Conservation (phyloP, 331 rosid genomes). For the Cucumis variabilis region DNA sequence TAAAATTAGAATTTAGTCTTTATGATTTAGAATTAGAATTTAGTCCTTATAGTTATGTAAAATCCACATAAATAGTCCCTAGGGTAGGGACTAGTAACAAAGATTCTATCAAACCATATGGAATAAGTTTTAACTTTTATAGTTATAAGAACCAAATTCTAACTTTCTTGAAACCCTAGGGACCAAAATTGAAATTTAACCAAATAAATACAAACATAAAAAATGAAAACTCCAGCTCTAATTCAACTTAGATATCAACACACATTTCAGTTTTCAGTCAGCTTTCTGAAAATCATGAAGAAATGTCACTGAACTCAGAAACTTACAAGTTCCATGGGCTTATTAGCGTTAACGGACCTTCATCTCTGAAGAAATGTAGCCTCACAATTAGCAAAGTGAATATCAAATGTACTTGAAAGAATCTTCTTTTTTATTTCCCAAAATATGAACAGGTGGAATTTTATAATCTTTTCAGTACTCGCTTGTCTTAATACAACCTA, state of each 20-base stretch:
- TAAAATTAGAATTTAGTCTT: background rate
- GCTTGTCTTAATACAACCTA: background rate
- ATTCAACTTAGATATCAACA: background rate
- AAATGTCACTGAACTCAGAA: background rate
- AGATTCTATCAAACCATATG: background rate
- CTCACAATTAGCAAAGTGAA: constrained; percentile 16
- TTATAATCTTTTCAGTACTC: background rate
- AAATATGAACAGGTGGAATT: constrained; percentile 19
- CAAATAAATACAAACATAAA: background rate
- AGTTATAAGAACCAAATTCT: background rate
- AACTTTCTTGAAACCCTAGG: too few relatives aligned
- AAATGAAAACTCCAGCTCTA: background rate
- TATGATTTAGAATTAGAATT: too few relatives aligned
- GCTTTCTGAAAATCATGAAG: background rate
- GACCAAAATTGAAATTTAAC: background rate
- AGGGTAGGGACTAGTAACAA: background rate
- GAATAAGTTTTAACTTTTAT: background rate
- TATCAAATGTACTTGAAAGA: constrained; percentile 14
- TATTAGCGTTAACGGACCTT: constrained; percentile 4
- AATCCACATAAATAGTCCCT: too few relatives aligned
- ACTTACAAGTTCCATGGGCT: background rate
- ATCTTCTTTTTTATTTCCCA: constrained; percentile 18
- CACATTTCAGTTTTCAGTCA: background rate
- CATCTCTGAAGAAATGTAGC: constrained; percentile 3
- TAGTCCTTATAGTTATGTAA: too few relatives aligned